Evolutionary conservation across 495 filamentous ascomycete species (phyloP), one percentile per base, ranked within the genome.

Genomic region (Zalerion maritima): DNA sequence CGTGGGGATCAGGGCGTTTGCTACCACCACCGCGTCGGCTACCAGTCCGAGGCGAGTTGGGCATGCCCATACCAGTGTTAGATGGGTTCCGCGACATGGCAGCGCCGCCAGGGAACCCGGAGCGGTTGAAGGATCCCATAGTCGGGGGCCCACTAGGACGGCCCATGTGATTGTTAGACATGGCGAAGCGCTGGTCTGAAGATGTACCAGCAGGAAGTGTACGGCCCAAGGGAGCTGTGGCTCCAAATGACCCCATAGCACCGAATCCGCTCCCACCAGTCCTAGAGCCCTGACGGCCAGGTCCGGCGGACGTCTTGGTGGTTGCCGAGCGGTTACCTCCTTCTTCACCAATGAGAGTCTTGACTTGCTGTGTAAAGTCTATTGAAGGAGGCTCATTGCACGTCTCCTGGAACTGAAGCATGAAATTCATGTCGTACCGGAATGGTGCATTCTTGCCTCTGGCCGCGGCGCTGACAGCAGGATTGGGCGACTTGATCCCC

Each of bases 341-440:
- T 18, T 59, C 56, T 35, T 69, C 69, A 33, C 79, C 85, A 32
- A 86, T 84, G 22, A 99, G 72, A 15, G 75, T 79, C 46, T 94
- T 83, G 39, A 97, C 67, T 38, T 82, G 82, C 27, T 67, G 55
- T 31, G 85, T 76, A 73, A 93, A 97, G 41, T 94, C 85, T 9
- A 81, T 39, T 2, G 83, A 86, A 6, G 89, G 89, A 54, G 94
- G 92, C 55, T 97, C 89, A 31, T 77, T 89, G 57, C 93, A 99
- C 2, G 84, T 81, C 29, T 61, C 58, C 60, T 94, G 77, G 67
- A 99, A 99, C 47, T 99, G 91, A n/a, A 96, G 64, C 54, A 99
- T 60, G 67, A 99, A 99, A 27, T 82, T 73, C 34, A 80, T 79
- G 50, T 94, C 82, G 57, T 99, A 99, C 46, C 86, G 81, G 67